A percentile compares a stretch with the other conserved stretches of the same genome.
Evolutionary conservation across 2,329 filamentous ascomycete genomes (phyloP).

Genomic region (Ceratocystis albifundus): DNA sequence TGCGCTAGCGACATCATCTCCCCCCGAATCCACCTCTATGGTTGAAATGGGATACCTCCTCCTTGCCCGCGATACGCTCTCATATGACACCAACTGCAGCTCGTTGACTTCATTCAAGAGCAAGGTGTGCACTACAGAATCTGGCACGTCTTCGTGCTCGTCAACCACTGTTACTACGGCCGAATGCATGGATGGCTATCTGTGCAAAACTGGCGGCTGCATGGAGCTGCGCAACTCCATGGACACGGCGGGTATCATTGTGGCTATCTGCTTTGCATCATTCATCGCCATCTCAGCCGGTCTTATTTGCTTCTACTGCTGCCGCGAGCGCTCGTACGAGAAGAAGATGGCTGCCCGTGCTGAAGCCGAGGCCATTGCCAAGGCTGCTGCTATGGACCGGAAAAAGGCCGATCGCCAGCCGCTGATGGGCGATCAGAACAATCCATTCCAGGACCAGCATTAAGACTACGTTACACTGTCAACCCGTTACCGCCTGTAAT

Average conservation of each 20-base stretch:
- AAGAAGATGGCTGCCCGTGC: conserved; percentile 36
- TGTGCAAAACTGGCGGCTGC: conserved; percentile 39
- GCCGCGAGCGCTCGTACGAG: conserved; percentile 38
- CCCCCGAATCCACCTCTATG: conserved; percentile 19
- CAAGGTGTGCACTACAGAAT: conserved; percentile 28
- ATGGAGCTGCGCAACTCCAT: conserved; percentile 34
- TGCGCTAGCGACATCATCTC: not conserved
- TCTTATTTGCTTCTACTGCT: conserved; percentile 41
- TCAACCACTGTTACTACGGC: conserved; percentile 30
- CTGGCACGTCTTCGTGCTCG: conserved; percentile 34
- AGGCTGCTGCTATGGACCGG: conserved; percentile 35
- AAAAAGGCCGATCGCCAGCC: conserved; percentile 32
- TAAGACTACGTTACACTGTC: conserved; percentile 18
- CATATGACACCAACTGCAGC: conserved; percentile 19
- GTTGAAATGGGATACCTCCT: conserved; percentile 24
- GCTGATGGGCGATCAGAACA: conserved; percentile 29
- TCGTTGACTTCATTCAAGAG: conserved; percentile 28
- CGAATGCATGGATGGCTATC: conserved; percentile 35
- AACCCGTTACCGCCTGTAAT: not conserved
- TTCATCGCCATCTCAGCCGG: conserved; percentile 32
- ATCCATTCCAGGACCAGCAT: conserved; percentile 33
- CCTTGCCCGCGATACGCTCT: conserved; percentile 19
- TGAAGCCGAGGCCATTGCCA: conserved; percentile 41
- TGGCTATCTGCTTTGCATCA: conserved; percentile 39
- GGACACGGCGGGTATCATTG: conserved; percentile 37